A percentile compares a stretch with the other conserved stretches of the same genome.
Conservation (phyloP, 805 yeast genomes). For the Metschnikowia drakensbergensis region DNA sequence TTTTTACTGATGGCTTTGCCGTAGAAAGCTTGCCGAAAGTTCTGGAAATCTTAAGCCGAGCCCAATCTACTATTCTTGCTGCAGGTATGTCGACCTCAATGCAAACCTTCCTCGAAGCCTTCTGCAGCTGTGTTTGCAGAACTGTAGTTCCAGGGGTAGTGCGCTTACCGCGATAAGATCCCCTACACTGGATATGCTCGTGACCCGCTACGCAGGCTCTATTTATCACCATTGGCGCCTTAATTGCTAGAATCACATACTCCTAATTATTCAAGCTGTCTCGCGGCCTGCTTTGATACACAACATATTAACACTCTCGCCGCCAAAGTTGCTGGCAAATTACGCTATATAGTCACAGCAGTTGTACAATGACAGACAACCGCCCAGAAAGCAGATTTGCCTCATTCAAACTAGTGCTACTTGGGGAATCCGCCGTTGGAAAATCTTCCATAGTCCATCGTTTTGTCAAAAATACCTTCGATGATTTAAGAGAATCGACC, state of each 20-base stretch:
- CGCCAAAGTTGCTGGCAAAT: not conserved
- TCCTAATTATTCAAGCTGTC: not conserved
- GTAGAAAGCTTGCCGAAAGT: no score
- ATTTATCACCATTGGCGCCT: not conserved
- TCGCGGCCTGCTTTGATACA: not conserved
- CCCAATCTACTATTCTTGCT: no score
- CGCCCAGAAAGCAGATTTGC: conserved; percentile 25
- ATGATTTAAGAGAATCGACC: conserved; percentile 96
- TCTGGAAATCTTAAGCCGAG: no score
- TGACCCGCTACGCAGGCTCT: not conserved
- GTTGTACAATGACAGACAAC: conserved; percentile 4
- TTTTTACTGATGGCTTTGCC: no score
- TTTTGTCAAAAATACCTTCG: conserved; percentile 92
- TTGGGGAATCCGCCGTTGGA: conserved; percentile 98
- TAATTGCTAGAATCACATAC: not conserved
- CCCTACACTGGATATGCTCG: conserved; percentile 1
- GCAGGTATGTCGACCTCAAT: no score
- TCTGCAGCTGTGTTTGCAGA: not conserved
- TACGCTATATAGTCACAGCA: not conserved
- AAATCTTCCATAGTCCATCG: conserved; percentile 88
- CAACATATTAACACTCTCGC: not conserved
- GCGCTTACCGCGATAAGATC: conserved; percentile 8
- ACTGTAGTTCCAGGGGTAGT: conserved; percentile 5
- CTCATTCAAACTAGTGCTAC: conserved; percentile 81
- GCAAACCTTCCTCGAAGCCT: no score